Base-by-base conservation (phyloP, 2,329 filamentous ascomycete species). In the Cercospora brassicicola region DNA sequence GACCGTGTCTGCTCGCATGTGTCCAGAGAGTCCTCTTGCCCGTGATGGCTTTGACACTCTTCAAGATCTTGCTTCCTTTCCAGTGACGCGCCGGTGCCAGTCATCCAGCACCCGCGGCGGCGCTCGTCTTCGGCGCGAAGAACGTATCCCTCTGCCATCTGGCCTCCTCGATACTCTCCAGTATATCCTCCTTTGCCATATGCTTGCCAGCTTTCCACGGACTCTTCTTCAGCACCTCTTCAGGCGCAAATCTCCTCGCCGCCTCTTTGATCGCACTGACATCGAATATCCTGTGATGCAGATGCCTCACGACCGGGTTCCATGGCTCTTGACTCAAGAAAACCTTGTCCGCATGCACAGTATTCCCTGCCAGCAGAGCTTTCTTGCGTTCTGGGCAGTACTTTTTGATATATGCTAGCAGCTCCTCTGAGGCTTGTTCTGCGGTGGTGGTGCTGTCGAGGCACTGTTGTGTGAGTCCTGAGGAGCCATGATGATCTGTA, bases 161-260 rank as follows among this genome's bases (percentile, higher is more conserved):
- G 64, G 94, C 94, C 83, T 99, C 95, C 65, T 87, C 90, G 70
- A 99, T 97, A 80, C 94, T 98, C 83, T 99, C 95, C 69, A 97
- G 80, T 67, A 99, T 97, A 79, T 99, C 95, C 65, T 92, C 89
- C 74, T 87, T 89, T 0, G 95, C 95, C 79, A 94, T 88, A 82
- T 99, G 95, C 62, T 89, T 82, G 42, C 87, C 88, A 77, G 86
- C 87, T 84, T 98, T 98, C 70, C 77, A 80, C 11, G 94, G 94
- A 30, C 87, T 88, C 55, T 84, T 82, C 65, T 83, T 82, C 69
- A 91, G 76, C 8, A 91, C 78, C 7, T 87, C 84, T n/a, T 83
- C 78, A 1, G 85, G 84, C 53, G 88, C 89, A 94, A 95, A 99
- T 56, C 94, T 86, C 71, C 88, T 87, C 18, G 90, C 91, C 23